These are phyloP conservation scores for Mycena kentingensis DNA, from an alignment of 768 basidiomycete genomes.

Conservation along the genomic window DNA sequence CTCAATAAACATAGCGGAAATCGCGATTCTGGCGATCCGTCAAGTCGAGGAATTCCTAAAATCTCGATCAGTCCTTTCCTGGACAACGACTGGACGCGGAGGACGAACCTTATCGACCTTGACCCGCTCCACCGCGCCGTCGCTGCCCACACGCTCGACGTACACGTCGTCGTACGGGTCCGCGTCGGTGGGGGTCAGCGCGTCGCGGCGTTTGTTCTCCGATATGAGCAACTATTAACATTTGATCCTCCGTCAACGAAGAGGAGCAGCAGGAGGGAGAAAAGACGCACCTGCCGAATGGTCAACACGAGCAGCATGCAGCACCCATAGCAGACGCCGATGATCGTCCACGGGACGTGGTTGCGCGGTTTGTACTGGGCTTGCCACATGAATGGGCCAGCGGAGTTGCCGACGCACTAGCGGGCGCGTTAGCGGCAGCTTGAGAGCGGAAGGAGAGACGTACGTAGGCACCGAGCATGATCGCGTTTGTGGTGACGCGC, in stretches of 20 bases:
- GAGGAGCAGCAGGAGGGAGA: not conserved
- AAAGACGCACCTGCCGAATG: slow-evolving; percentile 41
- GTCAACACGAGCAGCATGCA: slow-evolving; percentile 50
- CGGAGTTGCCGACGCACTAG: slow-evolving; percentile 57
- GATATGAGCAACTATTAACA: slow-evolving; percentile 45
- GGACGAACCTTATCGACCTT: slow-evolving; percentile 71
- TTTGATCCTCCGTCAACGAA: not conserved
- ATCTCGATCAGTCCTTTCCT: slow-evolving; percentile 4
- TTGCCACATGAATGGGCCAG: slow-evolving; percentile 81
- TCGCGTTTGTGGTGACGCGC: slow-evolving; percentile 20
- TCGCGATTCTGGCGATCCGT: slow-evolving; percentile 74
- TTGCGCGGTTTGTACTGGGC: slow-evolving; percentile 68
- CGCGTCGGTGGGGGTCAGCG: slow-evolving; percentile 46
- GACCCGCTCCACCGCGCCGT: slow-evolving; percentile 55
- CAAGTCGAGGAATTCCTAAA: slow-evolving; percentile 69
- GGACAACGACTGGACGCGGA: not conserved
- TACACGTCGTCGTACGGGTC: slow-evolving; percentile 63
- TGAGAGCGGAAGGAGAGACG: not conserved
- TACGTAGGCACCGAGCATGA: slow-evolving; percentile 20
- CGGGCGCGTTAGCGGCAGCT: too few species aligned
- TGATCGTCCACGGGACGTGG: slow-evolving; percentile 76
- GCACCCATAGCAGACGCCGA: slow-evolving; percentile 59
- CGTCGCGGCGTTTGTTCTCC: slow-evolving; percentile 68
- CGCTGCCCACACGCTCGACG: slow-evolving; percentile 50
- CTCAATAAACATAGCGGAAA: slow-evolving; percentile 64